Evolutionary conservation across 2,329 filamentous ascomycete species (phyloP).

Genomic region (Nannizziopsis arthrosporioides): DNA sequence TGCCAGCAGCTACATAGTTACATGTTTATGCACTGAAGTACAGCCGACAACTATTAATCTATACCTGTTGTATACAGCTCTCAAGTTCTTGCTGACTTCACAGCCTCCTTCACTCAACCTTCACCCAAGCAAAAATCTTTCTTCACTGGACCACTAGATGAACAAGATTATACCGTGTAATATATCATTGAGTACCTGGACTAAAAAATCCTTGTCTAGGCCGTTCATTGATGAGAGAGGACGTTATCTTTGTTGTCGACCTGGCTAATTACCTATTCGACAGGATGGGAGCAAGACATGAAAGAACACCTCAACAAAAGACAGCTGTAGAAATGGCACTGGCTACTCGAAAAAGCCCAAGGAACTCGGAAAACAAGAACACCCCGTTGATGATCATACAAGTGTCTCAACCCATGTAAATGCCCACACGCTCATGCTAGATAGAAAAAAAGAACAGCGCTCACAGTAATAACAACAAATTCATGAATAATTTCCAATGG

Average conservation of each 20-base stretch:
- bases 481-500: neutral
- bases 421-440: slow-evolving; percentile 1
- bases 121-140: no score
- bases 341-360: neutral
- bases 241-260: neutral
- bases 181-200: no score
- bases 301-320: slow-evolving; percentile 4
- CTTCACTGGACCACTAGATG: no score
- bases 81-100: no score
- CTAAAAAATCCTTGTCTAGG: no score
- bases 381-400: slow-evolving; percentile 9
- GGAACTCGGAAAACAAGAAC: neutral
- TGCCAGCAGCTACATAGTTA: no score
- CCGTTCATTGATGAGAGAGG: neutral
- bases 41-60: no score
- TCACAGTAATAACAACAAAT: neutral
- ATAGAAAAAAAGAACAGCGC: neutral
- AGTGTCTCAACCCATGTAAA: slow-evolving; percentile 7
- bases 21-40: no score
- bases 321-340: slow-evolving; percentile 7
- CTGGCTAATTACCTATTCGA: no score
- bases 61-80: no score
- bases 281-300: neutral
- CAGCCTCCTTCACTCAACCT: no score
- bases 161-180: no score